A percentile compares a stretch with the other conserved stretches of the same genome.
Evolutionary conservation across 129 eudicot species (phyloP).

Genomic region (Lonicera japonica): DNA sequence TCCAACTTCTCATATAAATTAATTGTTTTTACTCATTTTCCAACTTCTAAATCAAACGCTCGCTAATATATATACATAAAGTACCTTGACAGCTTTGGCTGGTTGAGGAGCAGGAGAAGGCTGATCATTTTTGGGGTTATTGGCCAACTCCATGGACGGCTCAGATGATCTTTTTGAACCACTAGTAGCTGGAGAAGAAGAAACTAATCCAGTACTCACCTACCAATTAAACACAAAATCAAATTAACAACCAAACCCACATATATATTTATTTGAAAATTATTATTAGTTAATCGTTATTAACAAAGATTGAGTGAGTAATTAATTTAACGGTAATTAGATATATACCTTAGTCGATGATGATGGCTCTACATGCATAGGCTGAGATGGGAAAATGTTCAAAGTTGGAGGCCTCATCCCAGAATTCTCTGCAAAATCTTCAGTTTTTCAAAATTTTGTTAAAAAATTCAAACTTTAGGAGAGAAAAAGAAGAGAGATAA

Average conservation of each 20-base stretch:
- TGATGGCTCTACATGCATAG: constrained; percentile 87
- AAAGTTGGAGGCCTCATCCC: constrained; percentile 86
- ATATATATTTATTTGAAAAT: background rate
- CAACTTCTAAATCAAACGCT: too few species aligned
- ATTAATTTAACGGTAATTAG: constrained; percentile 3
- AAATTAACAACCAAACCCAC: background rate
- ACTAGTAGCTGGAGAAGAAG: constrained; percentile 73
- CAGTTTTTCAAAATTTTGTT: background rate
- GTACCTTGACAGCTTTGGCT: constrained; percentile 78
- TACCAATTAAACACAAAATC: constrained; percentile 62
- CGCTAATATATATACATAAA: background rate
- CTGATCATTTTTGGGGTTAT: constrained; percentile 51
- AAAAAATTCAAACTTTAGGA: background rate
- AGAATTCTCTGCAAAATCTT: constrained; percentile 32
- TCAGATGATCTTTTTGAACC: constrained; percentile 86
- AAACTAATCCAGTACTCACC: constrained; percentile 65
- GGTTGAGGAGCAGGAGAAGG: constrained; percentile 43
- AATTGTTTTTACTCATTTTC: too few species aligned
- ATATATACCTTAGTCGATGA: constrained; percentile 41
- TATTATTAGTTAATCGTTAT: background rate
- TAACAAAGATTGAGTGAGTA: background rate
- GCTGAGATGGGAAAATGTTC: constrained; percentile 95
- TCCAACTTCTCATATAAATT: too few species aligned
- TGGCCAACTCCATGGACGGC: constrained; percentile 68
- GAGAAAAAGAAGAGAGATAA: constrained; percentile 4